These are phyloP conservation scores for Leishmania arabica DNA, from an alignment of 208 protist species.

Conservation along the genomic window DNA sequence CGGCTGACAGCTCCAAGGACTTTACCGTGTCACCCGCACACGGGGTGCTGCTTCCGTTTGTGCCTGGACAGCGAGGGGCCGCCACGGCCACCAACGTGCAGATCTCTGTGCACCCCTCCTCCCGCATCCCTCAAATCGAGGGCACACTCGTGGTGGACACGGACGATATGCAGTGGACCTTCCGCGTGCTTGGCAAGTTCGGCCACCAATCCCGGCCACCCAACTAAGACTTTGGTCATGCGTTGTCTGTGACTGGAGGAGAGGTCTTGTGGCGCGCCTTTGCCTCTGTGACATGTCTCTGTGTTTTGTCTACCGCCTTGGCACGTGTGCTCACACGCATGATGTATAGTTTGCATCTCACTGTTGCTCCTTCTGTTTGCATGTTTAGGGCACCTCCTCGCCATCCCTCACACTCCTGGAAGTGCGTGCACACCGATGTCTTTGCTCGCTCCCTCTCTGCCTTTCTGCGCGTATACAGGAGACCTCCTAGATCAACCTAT, in stretches of 20 bases:
- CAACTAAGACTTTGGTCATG: not conserved
- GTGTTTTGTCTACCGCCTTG: not conserved
- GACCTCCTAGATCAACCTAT: not conserved
- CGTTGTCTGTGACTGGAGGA: not conserved
- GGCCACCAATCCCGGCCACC: conserved; percentile 22
- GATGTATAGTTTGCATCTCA: not conserved
- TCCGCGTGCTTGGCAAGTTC: conserved; percentile 77
- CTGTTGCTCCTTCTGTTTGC: not conserved
- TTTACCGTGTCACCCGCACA: conserved; percentile 73
- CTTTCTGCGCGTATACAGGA: not conserved
- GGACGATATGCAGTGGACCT: conserved; percentile 94
- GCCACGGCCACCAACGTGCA: conserved; percentile 45
- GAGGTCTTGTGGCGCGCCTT: not conserved
- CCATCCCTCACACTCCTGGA: not conserved
- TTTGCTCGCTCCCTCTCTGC: not conserved
- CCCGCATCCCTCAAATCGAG: conserved; percentile 75
- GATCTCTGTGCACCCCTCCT: conserved; percentile 60
- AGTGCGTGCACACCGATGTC: not conserved
- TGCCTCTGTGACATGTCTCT: not conserved
- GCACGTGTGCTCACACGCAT: not conserved
- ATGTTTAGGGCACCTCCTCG: not conserved
- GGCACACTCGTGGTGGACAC: conserved; percentile 89
- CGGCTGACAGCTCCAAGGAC: conserved; percentile 78
- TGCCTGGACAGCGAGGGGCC: conserved; percentile 48
- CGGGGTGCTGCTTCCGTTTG: conserved; percentile 80